Percentiles rank a stretch among this genome's conserved stretches.
These are phyloP conservation scores for Aegilops tauschii DNA, from an alignment of 176 grass and related monocot species.

Conservation along the genomic window DNA sequence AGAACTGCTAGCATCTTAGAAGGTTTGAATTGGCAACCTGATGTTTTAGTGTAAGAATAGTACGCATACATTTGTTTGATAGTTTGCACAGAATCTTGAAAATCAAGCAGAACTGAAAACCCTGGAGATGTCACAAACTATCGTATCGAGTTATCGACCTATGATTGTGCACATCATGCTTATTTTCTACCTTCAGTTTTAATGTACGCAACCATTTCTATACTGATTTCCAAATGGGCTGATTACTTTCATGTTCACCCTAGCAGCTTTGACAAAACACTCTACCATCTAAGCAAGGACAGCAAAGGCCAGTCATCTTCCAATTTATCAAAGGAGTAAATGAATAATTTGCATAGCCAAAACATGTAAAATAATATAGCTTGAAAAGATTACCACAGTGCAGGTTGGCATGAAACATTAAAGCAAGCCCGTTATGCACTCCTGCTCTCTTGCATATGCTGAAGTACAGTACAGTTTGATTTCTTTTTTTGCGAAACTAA, in stretches of 20 bases:
- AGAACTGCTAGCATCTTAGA: neutral
- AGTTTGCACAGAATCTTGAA: neutral
- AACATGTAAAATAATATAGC: too few relatives aligned
- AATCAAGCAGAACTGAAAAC: conserved; percentile 12
- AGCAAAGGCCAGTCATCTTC: too few relatives aligned
- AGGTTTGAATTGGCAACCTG: neutral
- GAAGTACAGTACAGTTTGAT: too few relatives aligned
- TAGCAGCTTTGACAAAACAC: too few relatives aligned
- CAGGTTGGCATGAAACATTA: too few relatives aligned
- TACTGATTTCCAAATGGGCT: neutral
- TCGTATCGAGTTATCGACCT: neutral
- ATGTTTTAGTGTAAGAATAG: neutral
- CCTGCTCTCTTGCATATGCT: neutral
- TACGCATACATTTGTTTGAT: neutral
- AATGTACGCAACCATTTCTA: neutral
- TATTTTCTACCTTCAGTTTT: neutral
- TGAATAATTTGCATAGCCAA: too few relatives aligned
- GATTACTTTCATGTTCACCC: too few relatives aligned
- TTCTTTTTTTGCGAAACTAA: neutral
- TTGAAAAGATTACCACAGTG: too few relatives aligned
- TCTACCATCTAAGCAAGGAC: too few relatives aligned
- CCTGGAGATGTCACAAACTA: neutral
- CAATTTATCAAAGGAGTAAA: too few relatives aligned
- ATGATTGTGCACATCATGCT: neutral
- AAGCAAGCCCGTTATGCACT: neutral